Evolutionary conservation across 2,329 filamentous ascomycete genomes (phyloP), one percentile per base, ranked within the genome.

Genomic region (Metarhizium humberi): DNA sequence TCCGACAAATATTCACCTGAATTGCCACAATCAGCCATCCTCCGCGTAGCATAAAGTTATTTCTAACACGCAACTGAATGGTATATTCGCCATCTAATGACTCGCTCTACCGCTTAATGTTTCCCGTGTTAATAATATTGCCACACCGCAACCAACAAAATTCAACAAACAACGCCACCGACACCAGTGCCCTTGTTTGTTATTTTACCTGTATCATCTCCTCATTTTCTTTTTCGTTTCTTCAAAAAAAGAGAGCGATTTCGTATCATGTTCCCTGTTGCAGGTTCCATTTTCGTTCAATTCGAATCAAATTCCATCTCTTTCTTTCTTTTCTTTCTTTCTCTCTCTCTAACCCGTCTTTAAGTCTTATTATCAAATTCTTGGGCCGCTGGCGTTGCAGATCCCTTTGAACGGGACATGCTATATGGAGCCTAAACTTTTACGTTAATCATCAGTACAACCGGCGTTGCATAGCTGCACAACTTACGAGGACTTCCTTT

Each of bases 401-500:
- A 78, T 20, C 84, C 84, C 60, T 77, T 81, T 1, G 84, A 85
- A 49, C 75, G 73, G 8, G 85, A 85, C 82, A 88, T 86, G 66
- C 83, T 87, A 64, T 88, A 88, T 1, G 86, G 85, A 49, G 85
- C 85, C 85, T 87, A 59, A 4, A 50, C 10, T 53, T 1, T 25
- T 16, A 20, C 30, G 45, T 48, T 48, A 48, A 13, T 14, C 45
- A 30, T 48, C 42, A 20, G 16, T 14, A 50, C 18, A 47, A 42
- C 18, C 57, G 48, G 11, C 11, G 36, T 14, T n/a, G 8, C 16
- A 45, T 10, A 14, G n/a, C 10, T 20, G 8, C 2, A 16, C 13
- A 40, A 79, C 87, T 75, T 76, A 95, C 90, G 73, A 97, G 71
- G 60, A 96, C 94, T 72, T 92, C 90, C 77, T 96, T 96, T 40